Percentiles rank a stretch among this genome's conserved stretches.
phyloP scores from a whole-genome alignment of 2,329 filamentous ascomycete species.

The Xylariaceae sp. region DNA sequence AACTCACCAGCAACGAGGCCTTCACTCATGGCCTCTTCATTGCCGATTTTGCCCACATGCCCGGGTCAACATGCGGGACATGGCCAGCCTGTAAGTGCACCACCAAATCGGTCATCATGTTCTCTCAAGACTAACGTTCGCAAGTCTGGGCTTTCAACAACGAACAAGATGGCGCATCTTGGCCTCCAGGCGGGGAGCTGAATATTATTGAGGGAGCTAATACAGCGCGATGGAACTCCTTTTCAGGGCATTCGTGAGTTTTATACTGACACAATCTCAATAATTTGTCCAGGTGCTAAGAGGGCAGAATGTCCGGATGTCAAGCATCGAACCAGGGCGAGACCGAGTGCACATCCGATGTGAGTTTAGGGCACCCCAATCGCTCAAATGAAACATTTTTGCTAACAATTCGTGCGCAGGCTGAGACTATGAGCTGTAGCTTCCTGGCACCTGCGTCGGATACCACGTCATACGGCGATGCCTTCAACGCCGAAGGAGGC shows the following conservation, averaged over 20 bases:
- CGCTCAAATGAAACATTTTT: no score
- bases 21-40: conserved; percentile 66
- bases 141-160: conserved; percentile 48
- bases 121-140: conserved; percentile 15
- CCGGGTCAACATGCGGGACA: conserved; percentile 61
- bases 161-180: conserved; percentile 41
- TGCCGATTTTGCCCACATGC: conserved; percentile 69
- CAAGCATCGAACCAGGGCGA: conserved; percentile 24
- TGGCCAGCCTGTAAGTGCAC: conserved; percentile 62
- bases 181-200: conserved; percentile 61
- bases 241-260: conserved; percentile 56
- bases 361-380: conserved; percentile 13
- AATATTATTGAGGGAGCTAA: conserved; percentile 70
- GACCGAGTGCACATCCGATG: conserved; percentile 28
- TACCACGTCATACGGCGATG: conserved; percentile 51
- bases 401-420: conserved; percentile 29
- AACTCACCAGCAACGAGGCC: conserved; percentile 58
- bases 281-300: neutral
- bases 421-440: conserved; percentile 44
- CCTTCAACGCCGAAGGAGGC: conserved; percentile 62
- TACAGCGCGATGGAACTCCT: conserved; percentile 50
- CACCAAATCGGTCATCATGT: neutral
- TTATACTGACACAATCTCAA: neutral
- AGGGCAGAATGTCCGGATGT: conserved; percentile 23
- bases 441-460: conserved; percentile 38